Percentiles rank a stretch among this genome's conserved stretches.
phyloP scores from a whole-genome alignment of 208 protist genomes.

The Acanthamoeba polyphaga region DNA sequence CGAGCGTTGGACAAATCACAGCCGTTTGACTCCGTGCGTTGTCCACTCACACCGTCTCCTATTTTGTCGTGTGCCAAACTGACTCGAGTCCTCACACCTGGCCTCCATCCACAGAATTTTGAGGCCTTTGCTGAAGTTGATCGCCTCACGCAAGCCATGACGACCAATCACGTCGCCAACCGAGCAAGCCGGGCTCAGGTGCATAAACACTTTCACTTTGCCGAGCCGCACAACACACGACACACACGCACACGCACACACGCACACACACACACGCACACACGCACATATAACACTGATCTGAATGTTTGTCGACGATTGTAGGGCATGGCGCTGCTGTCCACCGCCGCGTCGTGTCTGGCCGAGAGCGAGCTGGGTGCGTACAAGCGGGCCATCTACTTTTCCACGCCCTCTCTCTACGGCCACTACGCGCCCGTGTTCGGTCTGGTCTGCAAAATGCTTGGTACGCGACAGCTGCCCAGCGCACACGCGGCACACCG shows the following conservation, averaged over 20 bases:
- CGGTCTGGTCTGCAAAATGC: conserved; percentile 24
- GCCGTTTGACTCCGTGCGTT: background rate
- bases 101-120: conserved; percentile 22
- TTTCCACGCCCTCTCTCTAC: conserved; percentile 3
- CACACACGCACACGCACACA: no score
- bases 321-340: conserved; percentile 56
- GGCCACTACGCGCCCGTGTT: conserved; percentile 44
- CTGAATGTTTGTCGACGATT: background rate
- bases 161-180: conserved; percentile 50
- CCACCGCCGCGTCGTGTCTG: conserved; percentile 5
- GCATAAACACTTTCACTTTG: background rate
- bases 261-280: no score
- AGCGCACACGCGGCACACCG: no score
- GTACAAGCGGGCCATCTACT: conserved; percentile 48
- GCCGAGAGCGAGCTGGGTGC: conserved; percentile 8
- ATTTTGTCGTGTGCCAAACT: no score
- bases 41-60: background rate
- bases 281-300: no score
- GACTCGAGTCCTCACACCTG: no score
- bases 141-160: conserved; percentile 15
- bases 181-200: conserved; percentile 27
- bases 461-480: background rate
- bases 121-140: conserved; percentile 25
- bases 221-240: no score
- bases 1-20: conserved; percentile 4